phyloP scores from a whole-genome alignment of 495 filamentous ascomycete genomes.

The Lasiosphaeriaceae sp. region DNA sequence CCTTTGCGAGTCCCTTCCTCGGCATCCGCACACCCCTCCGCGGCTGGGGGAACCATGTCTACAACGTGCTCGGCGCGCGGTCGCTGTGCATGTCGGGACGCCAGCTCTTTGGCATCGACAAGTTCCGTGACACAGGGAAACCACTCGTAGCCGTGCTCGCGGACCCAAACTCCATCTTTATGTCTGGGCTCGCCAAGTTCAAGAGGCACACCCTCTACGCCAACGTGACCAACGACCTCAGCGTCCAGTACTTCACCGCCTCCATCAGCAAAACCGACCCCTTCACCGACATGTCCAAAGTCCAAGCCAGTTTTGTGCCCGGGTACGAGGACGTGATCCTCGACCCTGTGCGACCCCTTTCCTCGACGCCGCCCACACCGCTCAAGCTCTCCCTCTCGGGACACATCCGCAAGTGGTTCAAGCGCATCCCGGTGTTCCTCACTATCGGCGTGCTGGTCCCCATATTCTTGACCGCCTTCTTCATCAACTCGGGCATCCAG shows the following conservation, averaged over 20 bases:
- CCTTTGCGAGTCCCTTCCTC: slow-evolving; percentile 86
- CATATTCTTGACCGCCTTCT: slow-evolving; percentile 62
- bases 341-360: slow-evolving; percentile 60
- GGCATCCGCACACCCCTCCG: slow-evolving; percentile 73
- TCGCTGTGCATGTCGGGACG: slow-evolving; percentile 75
- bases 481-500: slow-evolving; percentile 73
- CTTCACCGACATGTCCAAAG: slow-evolving; percentile 58
- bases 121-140: slow-evolving; percentile 73
- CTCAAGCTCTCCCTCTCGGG: slow-evolving; percentile 25
- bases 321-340: slow-evolving; percentile 76
- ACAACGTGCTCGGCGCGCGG: slow-evolving; percentile 75
- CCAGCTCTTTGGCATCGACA: slow-evolving; percentile 84
- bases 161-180: slow-evolving; percentile 82
- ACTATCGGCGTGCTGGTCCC: slow-evolving; percentile 64
- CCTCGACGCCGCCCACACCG: slow-evolving; percentile 34
- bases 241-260: slow-evolving; percentile 78
- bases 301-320: slow-evolving; percentile 66
- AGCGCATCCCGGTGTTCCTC: slow-evolving; percentile 54
- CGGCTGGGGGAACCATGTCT: slow-evolving; percentile 63
- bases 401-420: slow-evolving; percentile 26
- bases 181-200: slow-evolving; percentile 71
- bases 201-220: slow-evolving; percentile 70
- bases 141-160: slow-evolving; percentile 78
- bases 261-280: slow-evolving; percentile 70
- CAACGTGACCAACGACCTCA: slow-evolving; percentile 81